Conservation (phyloP, 2,329 filamentous ascomycete genomes). For the Xylariomycetidae sp. region DNA sequence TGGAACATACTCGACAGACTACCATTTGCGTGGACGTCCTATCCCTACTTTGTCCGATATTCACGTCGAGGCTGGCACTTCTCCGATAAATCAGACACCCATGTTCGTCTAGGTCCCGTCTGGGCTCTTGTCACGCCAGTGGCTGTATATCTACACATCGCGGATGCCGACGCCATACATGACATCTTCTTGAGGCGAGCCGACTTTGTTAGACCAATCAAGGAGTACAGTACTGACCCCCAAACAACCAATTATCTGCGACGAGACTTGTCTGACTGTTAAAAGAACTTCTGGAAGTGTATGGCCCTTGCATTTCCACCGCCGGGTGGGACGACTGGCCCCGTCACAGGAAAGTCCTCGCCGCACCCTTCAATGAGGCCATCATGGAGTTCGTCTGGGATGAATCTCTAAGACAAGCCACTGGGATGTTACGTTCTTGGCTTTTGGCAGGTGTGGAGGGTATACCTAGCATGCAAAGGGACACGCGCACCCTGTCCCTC, state of each 20-base stretch:
- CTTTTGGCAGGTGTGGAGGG: background rate
- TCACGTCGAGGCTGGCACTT: conserved; percentile 20
- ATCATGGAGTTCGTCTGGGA: conserved; percentile 25
- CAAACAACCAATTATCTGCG: background rate
- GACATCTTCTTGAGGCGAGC: conserved; percentile 15
- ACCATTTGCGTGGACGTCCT: conserved; percentile 16
- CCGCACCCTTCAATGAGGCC: conserved; percentile 24
- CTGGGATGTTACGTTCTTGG: conserved; percentile 19
- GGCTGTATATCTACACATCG: conserved; percentile 14
- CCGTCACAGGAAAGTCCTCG: conserved; percentile 23
- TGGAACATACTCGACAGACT: conserved; percentile 18
- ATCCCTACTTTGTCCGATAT: conserved; percentile 18
- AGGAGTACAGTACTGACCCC: conserved; percentile 12
- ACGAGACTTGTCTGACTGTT: conserved; percentile 2
- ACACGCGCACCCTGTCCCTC: conserved; percentile 22
- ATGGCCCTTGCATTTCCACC: conserved; percentile 25
- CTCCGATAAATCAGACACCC: conserved; percentile 6
- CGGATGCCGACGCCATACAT: conserved; percentile 17
- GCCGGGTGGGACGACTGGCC: conserved; percentile 24
- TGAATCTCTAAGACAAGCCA: conserved; percentile 19
- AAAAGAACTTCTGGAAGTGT: conserved; percentile 21
- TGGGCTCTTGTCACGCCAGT: conserved; percentile 21
- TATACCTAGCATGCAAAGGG: conserved; percentile 13
- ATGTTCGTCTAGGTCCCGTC: conserved; percentile 15
- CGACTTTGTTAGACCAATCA: conserved; percentile 18